These are phyloP conservation scores for Cicer pinnatifidum DNA, from an alignment of 306 rosid genomes.

Conservation along the genomic window DNA sequence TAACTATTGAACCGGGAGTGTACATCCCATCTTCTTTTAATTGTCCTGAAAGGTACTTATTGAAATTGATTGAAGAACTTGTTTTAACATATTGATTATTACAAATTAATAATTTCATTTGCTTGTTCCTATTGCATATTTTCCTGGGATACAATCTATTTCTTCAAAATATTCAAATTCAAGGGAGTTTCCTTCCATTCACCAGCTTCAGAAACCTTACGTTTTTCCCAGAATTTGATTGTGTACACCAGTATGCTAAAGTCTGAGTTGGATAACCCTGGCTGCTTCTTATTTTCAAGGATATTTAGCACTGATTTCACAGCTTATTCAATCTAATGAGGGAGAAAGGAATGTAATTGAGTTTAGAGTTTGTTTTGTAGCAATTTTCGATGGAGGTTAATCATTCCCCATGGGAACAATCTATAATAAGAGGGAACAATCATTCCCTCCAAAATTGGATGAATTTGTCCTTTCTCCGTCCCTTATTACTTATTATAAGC, in stretches of 20 bases:
- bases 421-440: slow-evolving; percentile 9
- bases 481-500: not conserved
- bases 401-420: slow-evolving; percentile 24
- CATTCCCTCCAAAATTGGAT: slow-evolving; percentile 36
- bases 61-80: slow-evolving; percentile 34
- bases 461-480: not conserved
- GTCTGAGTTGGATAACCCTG: slow-evolving; percentile 17
- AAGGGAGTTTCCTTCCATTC: slow-evolving; percentile 27
- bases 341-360: slow-evolving; percentile 6
- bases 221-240: slow-evolving; percentile 28
- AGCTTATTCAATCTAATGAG: slow-evolving; percentile 35
- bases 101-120: slow-evolving; percentile 29
- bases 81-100: slow-evolving; percentile 37
- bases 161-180: slow-evolving; percentile 19
- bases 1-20: slow-evolving; percentile 92
- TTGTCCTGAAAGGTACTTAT: slow-evolving; percentile 69
- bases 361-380: slow-evolving; percentile 17
- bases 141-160: slow-evolving; percentile 21
- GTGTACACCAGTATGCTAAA: slow-evolving; percentile 22
- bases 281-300: slow-evolving; percentile 32
- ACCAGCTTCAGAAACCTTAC: slow-evolving; percentile 30
- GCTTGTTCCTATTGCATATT: slow-evolving; percentile 36
- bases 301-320: slow-evolving; percentile 17
- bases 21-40: slow-evolving; percentile 74
- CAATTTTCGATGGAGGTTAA: slow-evolving; percentile 24